Evolutionary conservation across 2,329 filamentous ascomycete genomes (phyloP), one percentile per base, ranked within the genome.

Genomic region (Scedosporium boydii): DNA sequence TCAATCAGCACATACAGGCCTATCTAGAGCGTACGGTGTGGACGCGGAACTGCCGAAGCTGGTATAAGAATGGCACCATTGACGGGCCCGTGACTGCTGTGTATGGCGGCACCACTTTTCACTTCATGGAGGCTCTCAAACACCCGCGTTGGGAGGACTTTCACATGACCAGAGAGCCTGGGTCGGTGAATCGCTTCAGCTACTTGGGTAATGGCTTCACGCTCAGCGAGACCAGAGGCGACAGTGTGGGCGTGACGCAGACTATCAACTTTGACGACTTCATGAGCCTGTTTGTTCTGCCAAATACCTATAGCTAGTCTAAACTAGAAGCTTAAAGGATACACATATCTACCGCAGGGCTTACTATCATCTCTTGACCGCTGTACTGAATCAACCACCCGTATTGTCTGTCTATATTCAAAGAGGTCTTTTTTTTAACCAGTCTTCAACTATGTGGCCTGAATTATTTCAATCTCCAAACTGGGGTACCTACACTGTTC

Each of bases 121-220:
- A 88, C 67, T 74, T 85, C 41, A 86, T 85, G 3, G 78, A 83
- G 16, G 77, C 87, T 7, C 76, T 85, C 23, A 72, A 77, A 26
- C 74, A 81, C 16, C 81, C 81, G 1, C 70, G 82, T 6, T 84
- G 81, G 80, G 82, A 84, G 67, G 82, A 85, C 62, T 85, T 75
- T 70, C 75, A 80, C 62, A 82, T 80, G 65, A 78, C 81, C 55
- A 68, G 80, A 0, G 70, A 70, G 0, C 70, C 27, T n/a, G 14
- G 72, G 1, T 73, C 75, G 70, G 76, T 75, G 0, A 82, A 82
- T 55, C 70, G 84, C 6, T 85, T 88, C 66, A 75, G 78, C 1
- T 90, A 77, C 68, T 83, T 90, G 66, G 88, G 88, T 0, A 88
- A 87, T 68, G 88, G 88, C 0, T 85, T 82, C 74, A 89, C 86